Base-by-base conservation (phyloP, 2,329 filamentous ascomycete genomes). In the Hypoxylon sp. region DNA sequence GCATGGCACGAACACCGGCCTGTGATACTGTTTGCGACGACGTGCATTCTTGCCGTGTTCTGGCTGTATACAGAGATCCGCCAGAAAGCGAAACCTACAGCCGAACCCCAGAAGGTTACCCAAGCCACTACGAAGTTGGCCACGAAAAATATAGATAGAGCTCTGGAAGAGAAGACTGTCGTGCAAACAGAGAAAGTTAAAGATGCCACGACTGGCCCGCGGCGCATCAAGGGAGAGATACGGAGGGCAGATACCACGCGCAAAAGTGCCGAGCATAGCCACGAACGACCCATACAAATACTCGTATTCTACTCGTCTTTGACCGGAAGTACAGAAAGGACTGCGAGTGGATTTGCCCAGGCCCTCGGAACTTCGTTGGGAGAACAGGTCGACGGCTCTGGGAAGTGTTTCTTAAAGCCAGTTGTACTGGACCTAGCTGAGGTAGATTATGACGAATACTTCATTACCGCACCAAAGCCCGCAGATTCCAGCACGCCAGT, bases 401-500 rank as follows among this genome's bases (percentile, higher is more conserved):
- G 75, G 2, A 80, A 79, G 30, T 75, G 76, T 5, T 87, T 87
- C 70, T 77, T 85, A 0, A 82, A 87, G 40, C 90, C 93, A 0
- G 84, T 92, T 75, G 80, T 94, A 10, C 84, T 92, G 64, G 94
- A 98, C 76, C 82, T 98, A 27, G 90, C 95, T 2, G 91, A 97
- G 68, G 87, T 97, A 59, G 95, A 98, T 75, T 93, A 95, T 74
- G 95, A 99, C 75, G 94, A 98, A 77, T 97, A 92, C 80, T 98
- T 98, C 77, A 89, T 97, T 64, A 88, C 86, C 2, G 88, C 90
- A 0, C 94, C 95, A 0, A 92, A 92, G 77, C 77, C 82, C 4
- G 78, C 82, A 1, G 79, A 84, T n/a, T 81, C 80, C 13, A 75
- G 77, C 5, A 77, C 77, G 22, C 81, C 82, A 20, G 82, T 86